A percentile compares a stretch with the other conserved stretches of the same genome.
phyloP scores from a whole-genome alignment of 2,329 filamentous ascomycete genomes.

The Verticillium longisporum region DNA sequence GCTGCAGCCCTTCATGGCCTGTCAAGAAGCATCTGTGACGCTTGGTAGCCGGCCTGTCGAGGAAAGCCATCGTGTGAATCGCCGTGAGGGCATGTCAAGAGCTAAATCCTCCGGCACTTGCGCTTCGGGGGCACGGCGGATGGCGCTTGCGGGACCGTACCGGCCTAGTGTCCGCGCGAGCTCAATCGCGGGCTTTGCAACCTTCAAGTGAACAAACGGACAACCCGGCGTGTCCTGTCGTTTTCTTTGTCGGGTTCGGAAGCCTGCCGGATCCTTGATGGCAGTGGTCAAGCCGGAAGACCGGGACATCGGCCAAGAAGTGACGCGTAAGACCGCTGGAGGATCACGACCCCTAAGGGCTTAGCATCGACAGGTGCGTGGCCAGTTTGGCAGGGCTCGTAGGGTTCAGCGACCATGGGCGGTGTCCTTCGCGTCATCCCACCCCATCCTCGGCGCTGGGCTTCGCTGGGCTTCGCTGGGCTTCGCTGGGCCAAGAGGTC shows the following conservation, averaged over 20 bases:
- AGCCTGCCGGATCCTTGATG: not conserved
- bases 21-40: too few relatives aligned
- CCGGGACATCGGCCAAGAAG: not conserved
- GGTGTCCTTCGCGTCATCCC: not conserved
- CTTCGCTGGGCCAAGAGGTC: not conserved
- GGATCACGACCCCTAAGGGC: not conserved
- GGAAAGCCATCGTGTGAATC: not conserved
- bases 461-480: not conserved
- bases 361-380: not conserved
- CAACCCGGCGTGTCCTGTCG: not conserved
- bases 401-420: not conserved
- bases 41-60: too few relatives aligned
- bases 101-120: too few relatives aligned
- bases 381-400: not conserved
- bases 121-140: too few relatives aligned
- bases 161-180: too few relatives aligned
- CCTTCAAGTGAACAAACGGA: not conserved
- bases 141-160: too few relatives aligned
- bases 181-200: not conserved
- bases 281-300: not conserved
- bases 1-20: too few relatives aligned
- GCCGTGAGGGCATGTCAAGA: not conserved
- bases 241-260: not conserved
- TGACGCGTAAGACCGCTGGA: not conserved
- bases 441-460: not conserved